Base-by-base conservation (phyloP, 345 rosid species). In the Gossypium raimondii region DNA sequence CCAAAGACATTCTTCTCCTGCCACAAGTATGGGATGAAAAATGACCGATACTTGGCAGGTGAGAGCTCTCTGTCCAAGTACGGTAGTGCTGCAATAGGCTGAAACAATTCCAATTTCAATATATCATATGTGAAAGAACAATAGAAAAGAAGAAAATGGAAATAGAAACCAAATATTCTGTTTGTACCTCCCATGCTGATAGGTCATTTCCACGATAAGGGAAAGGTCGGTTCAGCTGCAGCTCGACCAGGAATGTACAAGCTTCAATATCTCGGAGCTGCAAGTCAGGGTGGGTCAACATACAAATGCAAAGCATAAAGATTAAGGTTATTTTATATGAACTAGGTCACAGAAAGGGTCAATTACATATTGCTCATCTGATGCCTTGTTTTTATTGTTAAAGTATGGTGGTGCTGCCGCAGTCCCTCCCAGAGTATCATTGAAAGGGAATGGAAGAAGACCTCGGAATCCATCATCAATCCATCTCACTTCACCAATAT, bases 381-480 rank as follows among this genome's bases (percentile, higher is more conserved):
- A 87, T 73, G 97, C 97, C 87, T 81, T 86, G 89, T 95, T 95
- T 85, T 89, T 91, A 75, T 89, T 81, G 88, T 95, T 95, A 80
- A 93, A 93, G 79, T 88, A 88, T n/a, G 85, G 81, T 17, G 97
- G 97, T 73, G 97, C 90, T 8, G 97, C 91, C 71, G 98, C 83
- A 78, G 97, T 95, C 77, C 99, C 99, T 7, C 99, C 97, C 57
- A 93, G 78, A 50, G 94, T 85, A 62, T 85, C 83, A 78, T 95
- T 95, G 80, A 87, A 95, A 17, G 97, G 99, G 64, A 91, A 77
- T 38, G 99, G 99, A 79, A 95, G 97, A 79, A 95, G 93, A 74
- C 99, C 98, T 8, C 81, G 86, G 87, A 95, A 93, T 13, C 98
- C 99, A 77, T 95, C 99, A 81, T 95, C 97, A 44, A 91, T 87